Evolutionary conservation across 2,329 filamentous ascomycete genomes (phyloP).

Genomic region (Verticillium nonalfalfae): DNA sequence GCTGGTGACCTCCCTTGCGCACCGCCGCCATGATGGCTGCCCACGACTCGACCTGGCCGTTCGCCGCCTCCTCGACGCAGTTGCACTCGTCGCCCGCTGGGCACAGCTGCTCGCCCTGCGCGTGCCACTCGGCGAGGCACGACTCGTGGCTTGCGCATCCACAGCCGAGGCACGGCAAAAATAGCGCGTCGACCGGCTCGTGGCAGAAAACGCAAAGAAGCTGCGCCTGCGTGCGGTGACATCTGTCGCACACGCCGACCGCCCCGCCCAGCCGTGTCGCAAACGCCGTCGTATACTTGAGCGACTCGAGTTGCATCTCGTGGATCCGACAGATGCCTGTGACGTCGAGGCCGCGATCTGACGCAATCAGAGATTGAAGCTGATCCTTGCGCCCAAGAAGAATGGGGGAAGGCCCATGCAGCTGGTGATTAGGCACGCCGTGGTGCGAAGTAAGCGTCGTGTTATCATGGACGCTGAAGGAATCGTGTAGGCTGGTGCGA

Average conservation of each 20-base stretch:
- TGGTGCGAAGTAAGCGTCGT: constrained; percentile 8
- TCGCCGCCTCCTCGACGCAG: constrained; percentile 50
- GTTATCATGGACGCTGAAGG: constrained; percentile 29
- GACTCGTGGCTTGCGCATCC: constrained; percentile 55
- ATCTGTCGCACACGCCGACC: constrained; percentile 43
- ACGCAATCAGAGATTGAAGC: constrained; percentile 40
- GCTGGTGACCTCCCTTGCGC: constrained; percentile 20
- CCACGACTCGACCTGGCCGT: constrained; percentile 56
- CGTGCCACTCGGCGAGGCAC: constrained; percentile 55
- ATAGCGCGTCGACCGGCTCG: constrained; percentile 54
- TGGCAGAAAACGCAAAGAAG: constrained; percentile 57
- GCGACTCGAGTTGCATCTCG: constrained; percentile 55
- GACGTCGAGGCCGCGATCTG: constrained; percentile 53
- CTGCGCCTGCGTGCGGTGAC: constrained; percentile 48
- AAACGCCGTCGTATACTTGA: constrained; percentile 36
- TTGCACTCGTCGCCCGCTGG: constrained; percentile 60
- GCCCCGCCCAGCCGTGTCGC: constrained; percentile 35
- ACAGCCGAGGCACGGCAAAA: constrained; percentile 55
- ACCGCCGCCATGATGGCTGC: constrained; percentile 44
- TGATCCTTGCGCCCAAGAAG: constrained; percentile 51
- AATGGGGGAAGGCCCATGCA: constrained; percentile 41
- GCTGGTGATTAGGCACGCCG: constrained; percentile 14
- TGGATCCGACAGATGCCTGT: constrained; percentile 57
- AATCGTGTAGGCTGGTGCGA: constrained; percentile 26
- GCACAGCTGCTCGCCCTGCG: constrained; percentile 48